Evolutionary conservation across 495 filamentous ascomycete species (phyloP).

Genomic region (Neurospora africana): DNA sequence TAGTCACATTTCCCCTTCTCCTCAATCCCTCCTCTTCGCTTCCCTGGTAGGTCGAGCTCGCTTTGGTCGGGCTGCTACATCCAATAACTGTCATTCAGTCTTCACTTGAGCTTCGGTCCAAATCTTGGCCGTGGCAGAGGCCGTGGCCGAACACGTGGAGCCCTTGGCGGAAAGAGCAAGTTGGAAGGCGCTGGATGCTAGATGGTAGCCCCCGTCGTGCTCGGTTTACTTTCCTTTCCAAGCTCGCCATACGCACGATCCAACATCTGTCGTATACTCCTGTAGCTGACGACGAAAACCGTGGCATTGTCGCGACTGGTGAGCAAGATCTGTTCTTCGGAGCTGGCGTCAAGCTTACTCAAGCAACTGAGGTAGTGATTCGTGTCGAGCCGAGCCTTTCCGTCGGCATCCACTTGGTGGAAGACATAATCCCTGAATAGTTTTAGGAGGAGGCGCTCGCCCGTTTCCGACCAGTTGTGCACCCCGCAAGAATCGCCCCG

Average conservation of each 20-base stretch:
- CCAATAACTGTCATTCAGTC: not conserved
- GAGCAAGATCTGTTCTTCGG: constrained; percentile 74
- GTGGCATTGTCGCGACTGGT: constrained; percentile 85
- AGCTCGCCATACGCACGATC: constrained; percentile 74
- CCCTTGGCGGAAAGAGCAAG: constrained; percentile 38
- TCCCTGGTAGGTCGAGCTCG: not conserved
- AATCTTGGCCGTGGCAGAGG: not conserved
- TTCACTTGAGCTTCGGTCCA: not conserved
- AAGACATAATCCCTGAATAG: constrained; percentile 96
- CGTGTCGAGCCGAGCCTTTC: constrained; percentile 68
- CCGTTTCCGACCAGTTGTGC: constrained; percentile 73
- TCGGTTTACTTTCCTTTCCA: constrained; percentile 40
- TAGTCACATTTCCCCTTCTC: not conserved
- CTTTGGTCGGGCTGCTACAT: not conserved
- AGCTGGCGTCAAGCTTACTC: constrained; percentile 86
- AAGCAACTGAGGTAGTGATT: constrained; percentile 74
- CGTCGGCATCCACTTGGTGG: constrained; percentile 80
- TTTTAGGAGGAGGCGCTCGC: constrained; percentile 82
- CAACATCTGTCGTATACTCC: constrained; percentile 71
- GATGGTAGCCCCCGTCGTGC: constrained; percentile 12
- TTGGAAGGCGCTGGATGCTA: not conserved
- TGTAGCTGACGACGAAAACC: constrained; percentile 74
- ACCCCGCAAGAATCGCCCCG: constrained; percentile 73
- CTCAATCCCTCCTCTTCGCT: not conserved
- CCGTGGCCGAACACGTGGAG: not conserved